Percentiles rank a stretch among this genome's conserved stretches.
Conservation (phyloP, 768 basidiomycete species). For the Termitomyces sp. region DNA sequence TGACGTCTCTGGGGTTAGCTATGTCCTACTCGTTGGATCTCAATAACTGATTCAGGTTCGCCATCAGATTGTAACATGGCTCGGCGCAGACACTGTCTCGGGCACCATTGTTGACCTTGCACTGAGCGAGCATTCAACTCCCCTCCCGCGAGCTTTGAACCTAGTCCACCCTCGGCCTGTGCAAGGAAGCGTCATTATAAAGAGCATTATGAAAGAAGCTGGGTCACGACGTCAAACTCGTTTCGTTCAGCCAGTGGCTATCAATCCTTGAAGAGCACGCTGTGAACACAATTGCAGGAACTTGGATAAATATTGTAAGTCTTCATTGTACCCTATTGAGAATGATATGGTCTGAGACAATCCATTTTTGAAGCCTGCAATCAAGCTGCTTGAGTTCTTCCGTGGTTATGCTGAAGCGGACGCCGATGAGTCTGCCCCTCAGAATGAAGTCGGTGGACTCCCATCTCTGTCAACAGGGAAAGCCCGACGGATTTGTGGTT, state of each 20-base stretch:
- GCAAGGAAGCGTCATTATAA: constrained; percentile 13
- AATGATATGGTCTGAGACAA: background rate
- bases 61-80: constrained; percentile 21
- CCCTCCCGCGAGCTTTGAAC: constrained; percentile 18
- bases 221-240: background rate
- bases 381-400: constrained; percentile 29
- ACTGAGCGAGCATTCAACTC: constrained; percentile 14
- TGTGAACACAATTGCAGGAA: background rate
- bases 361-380: constrained; percentile 20
- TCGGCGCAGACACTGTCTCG: constrained; percentile 22
- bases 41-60: background rate
- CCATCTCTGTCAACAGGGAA: constrained; percentile 3
- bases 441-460: constrained; percentile 6
- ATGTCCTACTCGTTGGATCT: background rate
- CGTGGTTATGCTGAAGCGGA: constrained; percentile 15
- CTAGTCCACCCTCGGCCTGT: constrained; percentile 28
- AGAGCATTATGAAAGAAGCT: background rate
- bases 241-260: constrained; percentile 15
- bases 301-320: constrained; percentile 2
- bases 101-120: constrained; percentile 21
- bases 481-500: background rate
- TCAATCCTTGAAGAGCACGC: constrained; percentile 8
- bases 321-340: too few relatives aligned
- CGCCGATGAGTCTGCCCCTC: background rate
- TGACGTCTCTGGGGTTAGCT: constrained; percentile 20